Conservation (phyloP, 2,329 filamentous ascomycete species). For the Fusarium circinatum region DNA sequence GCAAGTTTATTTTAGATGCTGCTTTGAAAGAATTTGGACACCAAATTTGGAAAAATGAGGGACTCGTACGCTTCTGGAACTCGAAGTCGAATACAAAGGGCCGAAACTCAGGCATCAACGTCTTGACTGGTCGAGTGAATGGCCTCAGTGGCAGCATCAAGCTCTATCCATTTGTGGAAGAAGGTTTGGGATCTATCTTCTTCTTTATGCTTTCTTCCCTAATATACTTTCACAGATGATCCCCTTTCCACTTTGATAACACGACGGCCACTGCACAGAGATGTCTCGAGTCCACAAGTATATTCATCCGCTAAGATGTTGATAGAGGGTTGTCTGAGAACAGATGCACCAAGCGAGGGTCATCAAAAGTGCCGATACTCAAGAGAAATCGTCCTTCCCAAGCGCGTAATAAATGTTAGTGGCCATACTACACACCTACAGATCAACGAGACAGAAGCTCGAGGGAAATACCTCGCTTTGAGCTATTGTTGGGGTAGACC, state of each 20-base stretch:
- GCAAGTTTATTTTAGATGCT: rapidly evolving
- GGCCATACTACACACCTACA: rapidly evolving
- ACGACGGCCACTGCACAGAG: background rate
- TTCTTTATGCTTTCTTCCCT: rapidly evolving
- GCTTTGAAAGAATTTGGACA: rapidly evolving
- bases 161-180: background rate
- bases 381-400: background rate
- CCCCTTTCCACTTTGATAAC: background rate
- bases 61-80: background rate
- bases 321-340: background rate
- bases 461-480: background rate
- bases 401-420: rapidly evolving
- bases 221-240: rapidly evolving
- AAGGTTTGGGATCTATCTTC: rapidly evolving
- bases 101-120: rapidly evolving
- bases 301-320: rapidly evolving
- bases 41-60: background rate
- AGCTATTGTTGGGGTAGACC: constrained; percentile 4
- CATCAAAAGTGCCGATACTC: background rate
- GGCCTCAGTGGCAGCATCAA: rapidly evolving
- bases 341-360: rapidly evolving
- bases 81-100: rapidly evolving
- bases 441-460: background rate
- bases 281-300: background rate
- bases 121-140: rapidly evolving